These are phyloP conservation scores for Gentiana macrophylla DNA, from an alignment of 257 asterid genomes.

Conservation along the genomic window DNA sequence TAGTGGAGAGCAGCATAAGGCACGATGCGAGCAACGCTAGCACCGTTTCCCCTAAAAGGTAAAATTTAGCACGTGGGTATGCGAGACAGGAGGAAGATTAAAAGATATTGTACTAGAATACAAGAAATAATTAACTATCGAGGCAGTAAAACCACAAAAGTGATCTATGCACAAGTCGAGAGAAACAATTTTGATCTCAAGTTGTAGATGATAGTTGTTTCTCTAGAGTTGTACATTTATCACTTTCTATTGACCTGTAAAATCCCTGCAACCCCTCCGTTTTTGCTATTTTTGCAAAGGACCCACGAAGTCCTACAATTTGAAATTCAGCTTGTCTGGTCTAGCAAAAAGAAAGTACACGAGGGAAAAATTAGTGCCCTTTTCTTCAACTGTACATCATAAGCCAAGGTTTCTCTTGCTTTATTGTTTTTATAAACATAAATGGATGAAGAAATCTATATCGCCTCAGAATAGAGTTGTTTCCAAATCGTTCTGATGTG, in stretches of 20 bases:
- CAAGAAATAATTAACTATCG: not conserved
- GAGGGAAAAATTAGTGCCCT: constrained; percentile 9
- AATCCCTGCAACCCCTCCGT: constrained; percentile 85
- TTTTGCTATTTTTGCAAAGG: constrained; percentile 68
- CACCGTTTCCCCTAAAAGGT: constrained; percentile 81
- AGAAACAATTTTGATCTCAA: not conserved
- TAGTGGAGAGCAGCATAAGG: constrained; percentile 97
- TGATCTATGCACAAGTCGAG: too few relatives aligned
- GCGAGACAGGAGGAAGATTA: not conserved
- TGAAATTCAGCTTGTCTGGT: constrained; percentile 74
- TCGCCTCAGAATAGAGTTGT: not conserved
- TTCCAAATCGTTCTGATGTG: not conserved
- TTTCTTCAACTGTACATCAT: not conserved
- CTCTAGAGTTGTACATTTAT: too few relatives aligned
- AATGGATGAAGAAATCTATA: not conserved
- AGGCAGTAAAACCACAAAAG: not conserved
- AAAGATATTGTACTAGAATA: not conserved
- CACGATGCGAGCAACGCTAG: constrained; percentile 88
- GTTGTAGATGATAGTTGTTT: too few relatives aligned
- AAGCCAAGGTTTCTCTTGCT: not conserved
- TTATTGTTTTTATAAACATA: not conserved
- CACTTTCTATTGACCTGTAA: constrained; percentile 39
- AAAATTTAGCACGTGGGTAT: constrained; percentile 1
- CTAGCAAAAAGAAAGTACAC: constrained; percentile 29
- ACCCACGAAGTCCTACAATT: constrained; percentile 68